Conservation (phyloP, 805 yeast genomes). For the Zygosaccharomyces bisporus region DNA sequence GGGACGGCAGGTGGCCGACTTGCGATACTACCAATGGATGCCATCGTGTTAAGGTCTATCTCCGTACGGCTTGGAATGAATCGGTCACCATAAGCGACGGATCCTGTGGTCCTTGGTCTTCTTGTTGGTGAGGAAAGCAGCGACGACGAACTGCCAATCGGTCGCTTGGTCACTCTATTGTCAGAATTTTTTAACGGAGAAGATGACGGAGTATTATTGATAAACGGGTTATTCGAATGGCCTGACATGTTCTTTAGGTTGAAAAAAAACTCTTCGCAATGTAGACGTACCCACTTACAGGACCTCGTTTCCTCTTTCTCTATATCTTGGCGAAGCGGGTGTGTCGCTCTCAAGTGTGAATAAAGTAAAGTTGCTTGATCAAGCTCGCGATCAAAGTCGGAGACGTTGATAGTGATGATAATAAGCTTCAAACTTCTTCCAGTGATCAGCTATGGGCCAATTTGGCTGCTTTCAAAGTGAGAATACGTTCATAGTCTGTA, state of each 20-base stretch:
- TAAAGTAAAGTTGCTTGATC: too few species aligned
- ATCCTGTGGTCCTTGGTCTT: constrained; percentile 32
- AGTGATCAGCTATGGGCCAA: neutral
- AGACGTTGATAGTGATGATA: constrained; percentile 1
- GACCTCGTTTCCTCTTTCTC: neutral
- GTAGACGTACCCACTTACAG: neutral
- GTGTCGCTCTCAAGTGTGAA: too few species aligned
- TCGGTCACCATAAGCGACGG: constrained; percentile 65
- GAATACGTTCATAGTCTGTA: constrained; percentile 35
- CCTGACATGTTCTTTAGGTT: constrained; percentile 14
- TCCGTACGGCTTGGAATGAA: constrained; percentile 87
- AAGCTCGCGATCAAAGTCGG: neutral
- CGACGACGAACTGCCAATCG: constrained; percentile 25
- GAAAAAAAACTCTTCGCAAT: neutral
- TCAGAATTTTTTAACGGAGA: constrained; percentile 31
- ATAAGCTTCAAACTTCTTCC: neutral
- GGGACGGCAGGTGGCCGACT: constrained; percentile 27
- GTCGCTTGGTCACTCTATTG: constrained; percentile 21
- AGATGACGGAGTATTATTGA: constrained; percentile 34
- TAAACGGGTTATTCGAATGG: constrained; percentile 29
- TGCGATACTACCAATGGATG: constrained; percentile 36
- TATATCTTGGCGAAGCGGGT: neutral
- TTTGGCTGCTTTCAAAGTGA: constrained; percentile 20
- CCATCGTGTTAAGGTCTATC: constrained; percentile 82
- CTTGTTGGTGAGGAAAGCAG: constrained; percentile 31